These are phyloP conservation scores for Dioszegia crocea DNA, from an alignment of 768 basidiomycete genomes.

Conservation along the genomic window DNA sequence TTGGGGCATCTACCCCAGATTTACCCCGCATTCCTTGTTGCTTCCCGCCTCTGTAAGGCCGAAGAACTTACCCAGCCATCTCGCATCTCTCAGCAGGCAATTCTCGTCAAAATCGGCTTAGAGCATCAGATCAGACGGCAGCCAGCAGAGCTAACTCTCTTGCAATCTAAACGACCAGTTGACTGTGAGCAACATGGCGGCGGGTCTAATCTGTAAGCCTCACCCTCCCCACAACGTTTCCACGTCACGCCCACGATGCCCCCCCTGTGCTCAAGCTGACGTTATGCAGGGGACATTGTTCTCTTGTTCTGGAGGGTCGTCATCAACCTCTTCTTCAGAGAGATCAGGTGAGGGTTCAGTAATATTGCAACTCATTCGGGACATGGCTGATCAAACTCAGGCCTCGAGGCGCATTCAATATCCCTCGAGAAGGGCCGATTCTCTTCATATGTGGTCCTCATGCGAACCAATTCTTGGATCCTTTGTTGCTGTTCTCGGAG, in stretches of 20 bases:
- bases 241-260: no score
- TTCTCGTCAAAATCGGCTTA: no score
- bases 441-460: conserved; percentile 93
- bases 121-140: no score
- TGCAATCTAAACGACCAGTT: not conserved
- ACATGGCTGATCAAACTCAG: conserved; percentile 43
- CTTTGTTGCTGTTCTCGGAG: conserved; percentile 75
- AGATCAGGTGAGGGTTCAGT: conserved; percentile 59
- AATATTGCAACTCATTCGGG: not conserved
- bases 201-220: conserved; percentile 32
- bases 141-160: not conserved
- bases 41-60: no score
- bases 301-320: conserved; percentile 78
- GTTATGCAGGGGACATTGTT: conserved; percentile 62
- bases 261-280: conserved; percentile 10
- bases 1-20: no score
- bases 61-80: no score
- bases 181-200: conserved; percentile 23
- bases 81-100: no score
- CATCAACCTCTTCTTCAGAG: conserved; percentile 92
- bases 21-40: no score
- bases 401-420: conserved; percentile 88
- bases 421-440: conserved; percentile 81
- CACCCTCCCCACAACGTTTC: not conserved
- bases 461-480: conserved; percentile 92